phyloP scores from a whole-genome alignment of 306 rosid species.

The Quercus ilex region DNA sequence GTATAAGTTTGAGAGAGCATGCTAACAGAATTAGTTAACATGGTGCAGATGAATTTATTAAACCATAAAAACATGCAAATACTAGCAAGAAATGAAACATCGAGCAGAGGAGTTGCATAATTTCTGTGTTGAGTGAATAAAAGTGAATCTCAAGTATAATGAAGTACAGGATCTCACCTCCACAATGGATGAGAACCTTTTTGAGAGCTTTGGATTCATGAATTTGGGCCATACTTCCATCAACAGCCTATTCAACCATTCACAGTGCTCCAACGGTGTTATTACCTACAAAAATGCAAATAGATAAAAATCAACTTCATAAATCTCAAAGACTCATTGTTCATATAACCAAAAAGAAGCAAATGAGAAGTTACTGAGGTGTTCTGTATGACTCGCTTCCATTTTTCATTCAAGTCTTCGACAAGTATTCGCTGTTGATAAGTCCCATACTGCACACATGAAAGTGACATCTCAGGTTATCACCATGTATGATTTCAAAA shows the following conservation, averaged over 20 bases:
- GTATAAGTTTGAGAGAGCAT: background rate
- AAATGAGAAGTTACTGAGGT: conserved; percentile 49
- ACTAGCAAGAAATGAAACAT: background rate
- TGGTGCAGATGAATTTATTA: background rate
- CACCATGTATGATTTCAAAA: conserved; percentile 9
- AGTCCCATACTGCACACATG: conserved; percentile 70
- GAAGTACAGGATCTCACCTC: conserved; percentile 51
- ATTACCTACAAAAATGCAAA: conserved; percentile 48
- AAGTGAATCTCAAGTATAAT: conserved; percentile 8
- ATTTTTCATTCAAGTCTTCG: conserved; percentile 84
- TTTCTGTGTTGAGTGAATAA: background rate
- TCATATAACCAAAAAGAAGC: background rate
- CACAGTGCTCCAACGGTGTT: conserved; percentile 92
- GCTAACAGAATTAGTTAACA: background rate
- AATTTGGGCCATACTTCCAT: conserved; percentile 74
- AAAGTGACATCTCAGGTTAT: conserved; percentile 24
- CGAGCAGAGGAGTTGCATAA: conserved; percentile 8
- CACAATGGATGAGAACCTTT: conserved; percentile 60
- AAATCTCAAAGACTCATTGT: background rate
- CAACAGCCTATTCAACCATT: conserved; percentile 86
- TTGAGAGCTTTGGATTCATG: conserved; percentile 65
- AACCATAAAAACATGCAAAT: background rate
- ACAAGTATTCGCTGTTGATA: conserved; percentile 69
- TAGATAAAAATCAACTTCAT: conserved; percentile 20
- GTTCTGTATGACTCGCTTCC: conserved; percentile 67